Percentiles rank a stretch among this genome's conserved stretches.
These are phyloP conservation scores for Hirsutella rhossiliensis DNA, from an alignment of 2,329 filamentous ascomycete genomes.

Conservation along the genomic window DNA sequence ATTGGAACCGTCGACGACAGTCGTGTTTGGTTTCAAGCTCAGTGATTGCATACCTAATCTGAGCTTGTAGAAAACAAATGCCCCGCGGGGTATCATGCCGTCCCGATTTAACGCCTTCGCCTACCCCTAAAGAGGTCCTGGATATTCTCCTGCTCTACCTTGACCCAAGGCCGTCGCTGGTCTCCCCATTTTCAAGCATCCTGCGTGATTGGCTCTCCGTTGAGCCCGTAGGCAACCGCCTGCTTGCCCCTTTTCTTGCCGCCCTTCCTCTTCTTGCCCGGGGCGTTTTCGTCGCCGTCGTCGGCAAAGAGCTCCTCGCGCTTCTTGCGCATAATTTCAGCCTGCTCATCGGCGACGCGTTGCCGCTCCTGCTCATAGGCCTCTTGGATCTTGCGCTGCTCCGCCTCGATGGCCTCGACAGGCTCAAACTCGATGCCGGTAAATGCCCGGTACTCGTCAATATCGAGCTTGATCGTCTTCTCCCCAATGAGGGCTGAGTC, in stretches of 20 bases:
- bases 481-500: conserved; percentile 50
- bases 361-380: conserved; percentile 31
- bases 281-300: conserved; percentile 13
- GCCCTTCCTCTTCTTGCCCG: conserved; percentile 21
- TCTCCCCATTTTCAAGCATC: conserved; percentile 2
- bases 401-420: conserved; percentile 42
- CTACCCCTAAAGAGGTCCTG: neutral
- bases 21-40: too few species aligned
- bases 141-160: too few species aligned
- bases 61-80: neutral
- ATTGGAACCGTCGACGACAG: too few species aligned
- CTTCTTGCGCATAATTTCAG: conserved; percentile 33
- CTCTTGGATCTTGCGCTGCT: conserved; percentile 35
- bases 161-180: too few species aligned
- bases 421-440: conserved; percentile 41
- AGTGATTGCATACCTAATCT: neutral
- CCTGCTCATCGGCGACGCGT: conserved; percentile 31
- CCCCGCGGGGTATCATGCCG: conserved; percentile 1
- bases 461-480: conserved; percentile 44
- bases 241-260: conserved; percentile 18
- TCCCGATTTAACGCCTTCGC: neutral
- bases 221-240: conserved; percentile 21
- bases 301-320: conserved; percentile 36
- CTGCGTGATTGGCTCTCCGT: conserved; percentile 21
- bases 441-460: conserved; percentile 47